Evolutionary conservation across 768 basidiomycete species (phyloP).

Genomic region (Russula vinacea): DNA sequence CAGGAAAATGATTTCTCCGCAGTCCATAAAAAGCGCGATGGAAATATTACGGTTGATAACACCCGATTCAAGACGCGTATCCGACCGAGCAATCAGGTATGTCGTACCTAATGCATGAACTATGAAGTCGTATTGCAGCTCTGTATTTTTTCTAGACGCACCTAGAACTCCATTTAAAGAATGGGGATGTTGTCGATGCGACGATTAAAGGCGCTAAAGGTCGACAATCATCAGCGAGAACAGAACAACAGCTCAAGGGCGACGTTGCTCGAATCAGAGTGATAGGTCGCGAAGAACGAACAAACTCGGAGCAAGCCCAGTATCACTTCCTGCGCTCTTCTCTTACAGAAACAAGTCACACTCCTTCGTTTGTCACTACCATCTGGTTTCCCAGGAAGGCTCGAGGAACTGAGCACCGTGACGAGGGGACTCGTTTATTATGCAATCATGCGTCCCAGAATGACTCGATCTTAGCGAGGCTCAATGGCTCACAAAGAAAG

Average conservation of each 20-base stretch:
- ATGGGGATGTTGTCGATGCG: conserved; percentile 8
- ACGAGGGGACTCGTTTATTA: neutral
- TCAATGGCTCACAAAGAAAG: conserved; percentile 14
- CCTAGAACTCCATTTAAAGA: neutral
- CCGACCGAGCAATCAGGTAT: conserved; percentile 6
- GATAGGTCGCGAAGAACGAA: conserved; percentile 21
- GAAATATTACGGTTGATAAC: conserved; percentile 5
- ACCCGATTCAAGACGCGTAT: conserved; percentile 22
- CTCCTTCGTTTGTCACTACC: conserved; percentile 5
- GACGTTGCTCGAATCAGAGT: conserved; percentile 13
- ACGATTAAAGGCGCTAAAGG: neutral
- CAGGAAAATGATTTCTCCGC: conserved; percentile 17
- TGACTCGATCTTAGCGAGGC: neutral
- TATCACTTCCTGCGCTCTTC: conserved; percentile 8
- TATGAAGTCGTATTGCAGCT: neutral
- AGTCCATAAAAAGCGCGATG: neutral
- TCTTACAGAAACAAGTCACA: neutral
- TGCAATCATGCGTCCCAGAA: neutral
- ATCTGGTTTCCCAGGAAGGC: conserved; percentile 17
- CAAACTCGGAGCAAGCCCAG: conserved; percentile 11
- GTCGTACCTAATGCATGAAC: neutral
- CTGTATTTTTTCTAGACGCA: conserved; percentile 6
- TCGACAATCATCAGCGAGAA: conserved; percentile 3
- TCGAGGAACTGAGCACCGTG: neutral
- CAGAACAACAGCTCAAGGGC: neutral